These are phyloP conservation scores for Apiospora kogelbergensis DNA, from an alignment of 2,329 filamentous ascomycete species.

Conservation along the genomic window DNA sequence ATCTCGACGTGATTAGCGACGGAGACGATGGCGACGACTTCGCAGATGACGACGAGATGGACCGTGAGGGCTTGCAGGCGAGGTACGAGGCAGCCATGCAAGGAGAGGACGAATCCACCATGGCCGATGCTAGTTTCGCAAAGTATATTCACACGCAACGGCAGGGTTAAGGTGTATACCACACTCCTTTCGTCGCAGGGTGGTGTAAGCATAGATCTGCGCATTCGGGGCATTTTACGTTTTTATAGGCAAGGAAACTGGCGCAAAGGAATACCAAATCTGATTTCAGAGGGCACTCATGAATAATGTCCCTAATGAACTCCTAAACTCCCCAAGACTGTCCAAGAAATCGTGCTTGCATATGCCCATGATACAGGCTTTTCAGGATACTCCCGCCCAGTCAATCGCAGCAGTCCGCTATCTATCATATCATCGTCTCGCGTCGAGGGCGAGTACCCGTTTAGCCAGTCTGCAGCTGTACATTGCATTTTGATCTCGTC, in stretches of 20 bases:
- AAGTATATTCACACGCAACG: conserved; percentile 55
- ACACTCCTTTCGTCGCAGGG: not conserved
- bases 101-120: conserved; percentile 51
- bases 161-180: not conserved
- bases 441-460: not conserved
- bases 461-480: not conserved
- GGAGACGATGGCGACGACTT: conserved; percentile 59
- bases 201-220: conserved; percentile 23
- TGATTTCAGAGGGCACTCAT: conserved; percentile 16
- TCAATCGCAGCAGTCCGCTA: not conserved
- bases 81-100: conserved; percentile 76
- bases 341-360: not conserved
- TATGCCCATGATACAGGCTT: not conserved
- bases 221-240: not conserved
- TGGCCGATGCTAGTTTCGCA: conserved; percentile 60
- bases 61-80: conserved; percentile 67
- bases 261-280: conserved; percentile 22
- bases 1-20: conserved; percentile 45
- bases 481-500: conserved; percentile 20
- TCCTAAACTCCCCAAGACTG: conserved; percentile 10
- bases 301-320: conserved; percentile 7
- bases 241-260: conserved; percentile 15
- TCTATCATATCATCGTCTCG: not conserved
- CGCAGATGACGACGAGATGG: conserved; percentile 58
- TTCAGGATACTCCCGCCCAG: not conserved